Percentiles rank a stretch among this genome's conserved stretches.
Conservation (phyloP, 2,329 filamentous ascomycete genomes). For the Penicillium freii region DNA sequence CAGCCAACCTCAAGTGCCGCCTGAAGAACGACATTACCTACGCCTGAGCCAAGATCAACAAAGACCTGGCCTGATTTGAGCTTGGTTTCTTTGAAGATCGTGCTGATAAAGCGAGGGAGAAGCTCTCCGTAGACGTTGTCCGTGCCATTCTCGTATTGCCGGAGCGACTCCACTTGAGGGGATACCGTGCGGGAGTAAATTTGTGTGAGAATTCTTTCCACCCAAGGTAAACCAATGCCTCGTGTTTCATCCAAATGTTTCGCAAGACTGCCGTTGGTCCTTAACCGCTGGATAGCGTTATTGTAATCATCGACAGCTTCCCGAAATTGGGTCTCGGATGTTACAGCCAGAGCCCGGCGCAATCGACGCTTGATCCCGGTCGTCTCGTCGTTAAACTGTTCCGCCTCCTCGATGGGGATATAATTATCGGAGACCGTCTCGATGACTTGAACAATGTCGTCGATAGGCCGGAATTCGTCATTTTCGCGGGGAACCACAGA, state of each 20-base stretch:
- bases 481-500: slow-evolving; percentile 76
- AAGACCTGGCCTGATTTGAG: slow-evolving; percentile 84
- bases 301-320: slow-evolving; percentile 77
- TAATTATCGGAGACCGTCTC: slow-evolving; percentile 72
- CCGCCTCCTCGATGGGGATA: slow-evolving; percentile 66
- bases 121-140: slow-evolving; percentile 96
- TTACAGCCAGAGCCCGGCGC: slow-evolving; percentile 68
- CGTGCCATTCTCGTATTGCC: slow-evolving; percentile 82
- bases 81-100: slow-evolving; percentile 73
- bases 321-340: slow-evolving; percentile 69
- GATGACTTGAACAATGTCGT: slow-evolving; percentile 70
- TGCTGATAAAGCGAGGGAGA: slow-evolving; percentile 76
- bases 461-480: slow-evolving; percentile 65
- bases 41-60: slow-evolving; percentile 90
- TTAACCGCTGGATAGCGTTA: slow-evolving; percentile 61
- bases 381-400: slow-evolving; percentile 67
- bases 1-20: slow-evolving; percentile 90
- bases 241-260: slow-evolving; percentile 69
- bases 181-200: slow-evolving; percentile 92
- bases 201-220: slow-evolving; percentile 79
- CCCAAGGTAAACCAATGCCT: slow-evolving; percentile 67
- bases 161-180: slow-evolving; percentile 77
- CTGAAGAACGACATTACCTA: slow-evolving; percentile 93
- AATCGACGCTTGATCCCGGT: slow-evolving; percentile 74
- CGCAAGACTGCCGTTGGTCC: slow-evolving; percentile 68